Evolutionary conservation across 106 monocot species (phyloP).

Genomic region (Acanthochlamys bracteata): DNA sequence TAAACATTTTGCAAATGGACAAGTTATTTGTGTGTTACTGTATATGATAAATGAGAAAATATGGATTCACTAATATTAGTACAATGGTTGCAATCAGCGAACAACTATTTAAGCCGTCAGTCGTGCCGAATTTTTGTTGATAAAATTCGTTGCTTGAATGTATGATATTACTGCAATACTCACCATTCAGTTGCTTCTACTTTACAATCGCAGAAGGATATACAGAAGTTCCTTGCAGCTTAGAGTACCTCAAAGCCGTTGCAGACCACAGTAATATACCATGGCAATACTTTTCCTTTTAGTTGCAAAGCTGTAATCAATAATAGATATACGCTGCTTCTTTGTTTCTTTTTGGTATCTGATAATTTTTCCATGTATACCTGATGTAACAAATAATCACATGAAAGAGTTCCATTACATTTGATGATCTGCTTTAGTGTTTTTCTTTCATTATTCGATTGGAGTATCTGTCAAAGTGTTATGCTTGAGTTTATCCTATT

Average conservation of each 20-base stretch:
- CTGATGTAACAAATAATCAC: too few relatives aligned
- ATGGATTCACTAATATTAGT: neutral
- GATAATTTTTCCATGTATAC: too few relatives aligned
- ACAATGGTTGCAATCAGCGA: neutral
- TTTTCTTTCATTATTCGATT: too few relatives aligned
- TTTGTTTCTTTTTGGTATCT: too few relatives aligned
- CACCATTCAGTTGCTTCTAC: constrained; percentile 7
- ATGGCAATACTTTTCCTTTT: too few relatives aligned
- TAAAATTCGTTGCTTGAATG: neutral
- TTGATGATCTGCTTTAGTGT: too few relatives aligned
- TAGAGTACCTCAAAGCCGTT: neutral
- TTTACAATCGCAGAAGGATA: constrained; percentile 25
- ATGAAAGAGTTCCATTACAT: too few relatives aligned
- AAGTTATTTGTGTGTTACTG: neutral
- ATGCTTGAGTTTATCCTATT: too few relatives aligned
- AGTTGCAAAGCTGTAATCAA: too few relatives aligned
- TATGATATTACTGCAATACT: neutral
- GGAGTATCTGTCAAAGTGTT: too few relatives aligned
- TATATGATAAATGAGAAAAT: neutral
- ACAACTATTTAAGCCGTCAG: neutral
- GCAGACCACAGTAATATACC: neutral
- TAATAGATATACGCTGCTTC: too few relatives aligned
- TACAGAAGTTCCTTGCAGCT: constrained; percentile 28
- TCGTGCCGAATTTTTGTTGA: neutral
- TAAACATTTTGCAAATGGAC: too few relatives aligned